phyloP scores from a whole-genome alignment of 1,139 yeast genomes.

The Candida sp. region DNA sequence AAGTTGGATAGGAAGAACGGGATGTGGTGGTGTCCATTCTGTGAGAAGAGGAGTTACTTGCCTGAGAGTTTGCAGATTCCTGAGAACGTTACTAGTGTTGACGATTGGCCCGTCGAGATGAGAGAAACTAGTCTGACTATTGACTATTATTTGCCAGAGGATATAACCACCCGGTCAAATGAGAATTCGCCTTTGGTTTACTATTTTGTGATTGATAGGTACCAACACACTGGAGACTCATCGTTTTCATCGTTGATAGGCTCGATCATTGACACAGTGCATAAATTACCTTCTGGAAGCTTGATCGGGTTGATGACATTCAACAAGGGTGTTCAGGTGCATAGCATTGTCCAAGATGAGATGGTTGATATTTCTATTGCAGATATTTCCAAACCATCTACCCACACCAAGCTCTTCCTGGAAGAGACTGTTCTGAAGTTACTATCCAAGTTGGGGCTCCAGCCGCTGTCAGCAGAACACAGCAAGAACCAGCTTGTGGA shows the following conservation, averaged over 20 bases:
- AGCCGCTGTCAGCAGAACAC: background rate
- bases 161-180: slow-evolving; percentile 17
- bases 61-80: slow-evolving; percentile 25
- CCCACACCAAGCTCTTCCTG: slow-evolving; percentile 6
- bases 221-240: slow-evolving; percentile 29
- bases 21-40: slow-evolving; percentile 50
- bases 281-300: slow-evolving; percentile 23
- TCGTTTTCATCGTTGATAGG: slow-evolving; percentile 21
- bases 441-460: background rate
- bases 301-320: slow-evolving; percentile 32
- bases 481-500: background rate
- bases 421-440: background rate
- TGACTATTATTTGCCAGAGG: slow-evolving; percentile 32
- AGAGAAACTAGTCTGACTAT: slow-evolving; percentile 26
- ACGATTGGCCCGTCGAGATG: slow-evolving; percentile 32
- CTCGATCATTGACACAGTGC: slow-evolving; percentile 21
- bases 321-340: slow-evolving; percentile 31
- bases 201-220: slow-evolving; percentile 33
- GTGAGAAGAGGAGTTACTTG: slow-evolving; percentile 27
- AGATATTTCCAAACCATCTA: slow-evolving; percentile 1
- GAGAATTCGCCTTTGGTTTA: slow-evolving; percentile 17
- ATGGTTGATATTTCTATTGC: slow-evolving; percentile 1
- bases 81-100: slow-evolving; percentile 13
- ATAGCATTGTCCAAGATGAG: slow-evolving; percentile 13
- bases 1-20: slow-evolving; percentile 32